Conservation (phyloP, 306 rosid genomes). For the Cucurbita maxima region DNA sequence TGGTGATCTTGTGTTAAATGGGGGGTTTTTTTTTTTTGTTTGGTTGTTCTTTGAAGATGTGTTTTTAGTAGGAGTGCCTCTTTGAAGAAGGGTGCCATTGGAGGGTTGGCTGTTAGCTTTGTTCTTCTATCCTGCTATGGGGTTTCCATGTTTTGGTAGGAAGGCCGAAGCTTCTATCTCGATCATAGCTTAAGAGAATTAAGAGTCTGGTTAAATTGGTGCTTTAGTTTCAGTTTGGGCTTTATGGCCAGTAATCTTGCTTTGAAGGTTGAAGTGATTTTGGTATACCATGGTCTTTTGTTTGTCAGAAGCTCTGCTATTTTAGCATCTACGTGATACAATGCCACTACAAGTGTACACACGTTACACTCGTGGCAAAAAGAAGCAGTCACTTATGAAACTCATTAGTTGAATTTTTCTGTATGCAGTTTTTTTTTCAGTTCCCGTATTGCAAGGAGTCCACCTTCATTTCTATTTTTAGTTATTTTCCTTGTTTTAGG, state of each 20-base stretch:
- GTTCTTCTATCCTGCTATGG: neutral
- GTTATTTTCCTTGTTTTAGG: no score
- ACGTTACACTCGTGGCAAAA: no score
- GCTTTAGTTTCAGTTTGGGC: neutral
- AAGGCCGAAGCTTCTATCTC: neutral
- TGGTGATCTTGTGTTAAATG: no score
- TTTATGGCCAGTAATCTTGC: neutral
- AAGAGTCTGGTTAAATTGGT: neutral
- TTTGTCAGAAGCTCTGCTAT: neutral
- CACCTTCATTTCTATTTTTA: no score
- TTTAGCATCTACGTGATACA: neutral
- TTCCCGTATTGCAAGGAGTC: no score
- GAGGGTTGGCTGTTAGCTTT: neutral
- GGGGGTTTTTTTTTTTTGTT: no score
- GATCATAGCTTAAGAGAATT: neutral
- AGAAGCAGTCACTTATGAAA: no score
- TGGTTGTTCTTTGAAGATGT: no score
- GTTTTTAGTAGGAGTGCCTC: neutral
- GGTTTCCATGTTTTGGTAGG: neutral
- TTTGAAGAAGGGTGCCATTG: neutral
- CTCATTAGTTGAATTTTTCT: no score
- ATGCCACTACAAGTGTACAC: neutral
- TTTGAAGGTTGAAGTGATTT: neutral
- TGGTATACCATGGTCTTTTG: neutral
- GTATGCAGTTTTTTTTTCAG: no score